Conservation (phyloP, 2,329 filamentous ascomycete species). For the Epichloe gansuensis region DNA sequence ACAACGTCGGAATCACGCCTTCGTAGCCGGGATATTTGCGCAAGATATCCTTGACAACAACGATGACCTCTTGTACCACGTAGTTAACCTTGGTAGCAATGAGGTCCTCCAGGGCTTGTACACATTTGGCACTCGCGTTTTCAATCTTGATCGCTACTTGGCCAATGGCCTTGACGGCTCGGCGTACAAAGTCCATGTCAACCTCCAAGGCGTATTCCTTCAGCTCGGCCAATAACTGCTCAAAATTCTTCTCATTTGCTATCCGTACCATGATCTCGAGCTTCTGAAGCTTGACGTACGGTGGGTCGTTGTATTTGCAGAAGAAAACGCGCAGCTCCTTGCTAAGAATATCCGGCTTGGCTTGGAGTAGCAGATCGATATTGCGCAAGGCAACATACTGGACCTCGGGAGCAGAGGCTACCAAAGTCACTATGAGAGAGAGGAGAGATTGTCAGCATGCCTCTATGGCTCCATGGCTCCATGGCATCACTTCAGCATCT, state of each 20-base stretch:
- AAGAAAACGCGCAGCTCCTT: constrained; percentile 98
- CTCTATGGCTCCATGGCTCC: background rate
- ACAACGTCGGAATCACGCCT: constrained; percentile 91
- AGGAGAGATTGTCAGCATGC: background rate
- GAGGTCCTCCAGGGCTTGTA: constrained; percentile 83
- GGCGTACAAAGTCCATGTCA: constrained; percentile 95
- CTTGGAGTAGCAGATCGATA: constrained; percentile 90
- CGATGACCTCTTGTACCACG: constrained; percentile 93
- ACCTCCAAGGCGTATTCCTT: constrained; percentile 98
- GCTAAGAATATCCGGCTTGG: constrained; percentile 90
- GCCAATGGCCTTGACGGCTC: constrained; percentile 90
- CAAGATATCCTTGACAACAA: constrained; percentile 99
- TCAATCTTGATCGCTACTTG: constrained; percentile 99
- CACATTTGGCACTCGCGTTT: constrained; percentile 85
- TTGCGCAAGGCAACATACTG: constrained; percentile 95
- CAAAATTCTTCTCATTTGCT: constrained; percentile 92
- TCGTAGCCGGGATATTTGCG: constrained; percentile 96
- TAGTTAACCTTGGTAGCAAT: constrained; percentile 99
- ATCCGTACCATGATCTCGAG: constrained; percentile 99
- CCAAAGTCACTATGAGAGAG: constrained; percentile 61
- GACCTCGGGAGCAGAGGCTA: constrained; percentile 91
- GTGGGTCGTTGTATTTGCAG: constrained; percentile 99
- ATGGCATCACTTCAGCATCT: background rate
- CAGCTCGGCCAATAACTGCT: constrained; percentile 84
- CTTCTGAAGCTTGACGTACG: constrained; percentile 95